Evolutionary conservation across 345 rosid species (phyloP), one percentile per base, ranked within the genome.

Genomic region (Eucalyptus albens): DNA sequence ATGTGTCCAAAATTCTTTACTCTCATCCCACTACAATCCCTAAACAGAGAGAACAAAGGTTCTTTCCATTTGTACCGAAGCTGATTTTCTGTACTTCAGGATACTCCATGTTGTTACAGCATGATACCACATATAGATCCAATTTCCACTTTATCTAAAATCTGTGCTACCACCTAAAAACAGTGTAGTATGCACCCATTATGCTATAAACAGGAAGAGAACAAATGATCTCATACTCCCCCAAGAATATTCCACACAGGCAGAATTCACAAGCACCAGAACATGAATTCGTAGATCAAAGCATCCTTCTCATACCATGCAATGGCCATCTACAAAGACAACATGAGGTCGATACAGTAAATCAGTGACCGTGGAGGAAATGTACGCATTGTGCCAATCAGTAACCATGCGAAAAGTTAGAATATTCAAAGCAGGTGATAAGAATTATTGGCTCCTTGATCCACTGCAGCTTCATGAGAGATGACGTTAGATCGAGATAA

Each of bases 291-390:
- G 6, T 11, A 65, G 77, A 65, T 31, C 77, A 65, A n/a, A 31
- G 80, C 80, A 87, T 44, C 72, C 86, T 87, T 86, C 17, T 88
- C 92, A 19, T 94, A 96, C 99, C 90, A 86, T 92, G 90, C 96
- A 97, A 88, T 97, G 99, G 89, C 98, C 96, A 62, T 97, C 99
- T 22, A 96, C 90, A 86, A 97, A 97, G 91, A 96, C 92, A 91
- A 97, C 89, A 89, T 91, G 95, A 15, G 99, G 98, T 7, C 97
- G 96, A 89, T 94, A 92, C 49, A 95, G 96, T 93, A 97, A 92
- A 87, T 93, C 97, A 8, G 98, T 95, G 65, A 97, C 50, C 50
- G 4, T 11, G 50, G 50, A 47, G 14, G 50, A 47, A 11, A 47
- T 47, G 14, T 9, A 47, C 1, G 50, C 50, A 47, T 47, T 47